Conservation (phyloP, 805 yeast species). For the Lipomyces sp. region DNA sequence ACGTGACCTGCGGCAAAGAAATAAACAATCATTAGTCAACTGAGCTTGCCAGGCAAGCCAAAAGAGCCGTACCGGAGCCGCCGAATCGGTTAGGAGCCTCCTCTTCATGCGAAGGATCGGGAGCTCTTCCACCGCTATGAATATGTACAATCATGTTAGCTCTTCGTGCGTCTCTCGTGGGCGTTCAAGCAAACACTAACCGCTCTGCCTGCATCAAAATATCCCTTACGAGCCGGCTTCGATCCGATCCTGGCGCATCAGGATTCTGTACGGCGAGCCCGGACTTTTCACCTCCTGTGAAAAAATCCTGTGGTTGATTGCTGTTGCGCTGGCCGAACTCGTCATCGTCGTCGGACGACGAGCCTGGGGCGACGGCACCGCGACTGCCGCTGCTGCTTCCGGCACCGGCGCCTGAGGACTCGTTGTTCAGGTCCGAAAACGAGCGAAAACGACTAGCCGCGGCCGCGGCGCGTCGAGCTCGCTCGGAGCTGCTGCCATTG, state of each 20-base stretch:
- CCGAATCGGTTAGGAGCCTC: slow-evolving; percentile 7
- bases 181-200: neutral
- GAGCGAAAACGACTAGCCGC: slow-evolving; percentile 23
- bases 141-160: neutral
- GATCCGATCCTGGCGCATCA: slow-evolving; percentile 30
- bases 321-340: slow-evolving; percentile 5
- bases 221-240: slow-evolving; percentile 35
- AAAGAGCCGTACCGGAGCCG: slow-evolving; percentile 15
- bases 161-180: too few species aligned
- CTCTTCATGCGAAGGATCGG: slow-evolving; percentile 7
- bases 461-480: slow-evolving; percentile 21
- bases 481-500: slow-evolving; percentile 12
- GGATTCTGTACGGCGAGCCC: slow-evolving; percentile 77
- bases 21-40: too few species aligned
- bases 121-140: slow-evolving; percentile 9
- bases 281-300: slow-evolving; percentile 68
- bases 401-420: slow-evolving; percentile 6
- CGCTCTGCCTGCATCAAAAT: slow-evolving; percentile 39
- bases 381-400: neutral
- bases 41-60: too few species aligned
- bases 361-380: slow-evolving; percentile 1
- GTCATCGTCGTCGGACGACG: slow-evolving; percentile 35
- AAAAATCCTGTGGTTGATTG: slow-evolving; percentile 40
- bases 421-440: slow-evolving; percentile 20
- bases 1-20: too few species aligned